Base-by-base conservation (phyloP, 2,329 filamentous ascomycete genomes). In the Lecanicillium sp. region DNA sequence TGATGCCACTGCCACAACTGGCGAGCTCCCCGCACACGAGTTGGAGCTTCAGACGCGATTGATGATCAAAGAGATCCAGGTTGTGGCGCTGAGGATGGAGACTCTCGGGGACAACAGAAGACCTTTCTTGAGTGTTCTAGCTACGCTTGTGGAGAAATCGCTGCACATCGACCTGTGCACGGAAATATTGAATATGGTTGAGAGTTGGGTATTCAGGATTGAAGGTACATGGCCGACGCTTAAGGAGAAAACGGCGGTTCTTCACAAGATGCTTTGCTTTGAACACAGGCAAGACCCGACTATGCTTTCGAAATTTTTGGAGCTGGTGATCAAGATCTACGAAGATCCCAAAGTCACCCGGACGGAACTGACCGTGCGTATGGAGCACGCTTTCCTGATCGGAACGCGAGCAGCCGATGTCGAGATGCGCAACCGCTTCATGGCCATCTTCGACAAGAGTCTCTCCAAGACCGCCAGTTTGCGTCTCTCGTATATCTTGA, bases 261-360 rank as follows among this genome's bases (percentile, higher is more conserved):
- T 99, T n/a, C 90, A 95, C 59, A 99, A 98, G 70, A 99, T 99
- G 93, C 72, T 97, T 14, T 84, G 90, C 0, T 98, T 98, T 57
- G 93, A 99, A 67, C 82, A 87, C 49, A 80, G 93, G 32, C 70
- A 78, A 23, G 91, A 97, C 61, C 80, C 84, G 26, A 89, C 85
- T 0, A 84, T 98, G 70, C 75, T 98, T 49, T 90, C 85, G 56
- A 91, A 91, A 62, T 99, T 97, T 70, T 74, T 98, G 50, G 87
- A 97, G 55, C 80, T 99, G 21, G 93, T 99, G 21, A 95, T 98
- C 57, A 84, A 90, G 41, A 96, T 99, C 51, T 99, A 99, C 63
- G 94, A 98, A 61, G 93, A 98, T 60, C 88, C 90, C 1, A 95
- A 94, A 68, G 93, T 98, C 53, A 90, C 90, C 1, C 80, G 90